Base-by-base conservation (phyloP, 2,329 filamentous ascomycete genomes). In the Alternaria sp. region DNA sequence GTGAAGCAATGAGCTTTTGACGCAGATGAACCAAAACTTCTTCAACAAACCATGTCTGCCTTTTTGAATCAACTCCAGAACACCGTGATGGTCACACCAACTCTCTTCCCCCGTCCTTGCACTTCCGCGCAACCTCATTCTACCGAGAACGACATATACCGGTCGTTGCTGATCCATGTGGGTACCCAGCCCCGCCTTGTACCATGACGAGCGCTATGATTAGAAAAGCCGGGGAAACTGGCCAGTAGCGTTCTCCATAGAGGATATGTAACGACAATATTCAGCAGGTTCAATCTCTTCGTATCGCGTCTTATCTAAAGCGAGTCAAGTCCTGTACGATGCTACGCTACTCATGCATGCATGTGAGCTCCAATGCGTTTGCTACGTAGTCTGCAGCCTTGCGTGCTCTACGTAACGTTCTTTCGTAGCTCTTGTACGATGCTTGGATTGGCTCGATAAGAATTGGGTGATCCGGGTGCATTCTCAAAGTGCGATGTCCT, bases 261-360 rank as follows among this genome's bases (percentile, higher is more conserved):
- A 26, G 36, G 31, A 64, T 72, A 65, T 64, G 70, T 72, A 69
- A 71, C 40, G 42, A 54, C 21, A 21, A 65, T 55, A 68, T 58
- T 68, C 64, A 70, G 41, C 49, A 29, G 26, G 48, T 24, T 58
- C 48, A 54, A 46, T 62, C 42, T 49, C 57, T 60, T 53, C 50
- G 55, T 58, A 60, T 56, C 56, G 29, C 17, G 55, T 55, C 71
- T 75, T 75, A 75, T 75, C 72, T 69, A 39, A 51, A 61, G 54
- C 60, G 61, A 54, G 51, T 56, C 59, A 65, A 51, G 56, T 51
- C 39, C 26, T 29, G 24, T 26, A 45, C 21, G 29, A 40, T 53
- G 54, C 49, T 60, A 40, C 54, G 40, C 53, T 36, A 44, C 58
- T 60, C 39, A 68, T 70, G 63, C 67, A 67, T 63, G 66, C 58